Evolutionary conservation across 768 basidiomycete species (phyloP).

Genomic region (Tubosaeta brunneosetosa): DNA sequence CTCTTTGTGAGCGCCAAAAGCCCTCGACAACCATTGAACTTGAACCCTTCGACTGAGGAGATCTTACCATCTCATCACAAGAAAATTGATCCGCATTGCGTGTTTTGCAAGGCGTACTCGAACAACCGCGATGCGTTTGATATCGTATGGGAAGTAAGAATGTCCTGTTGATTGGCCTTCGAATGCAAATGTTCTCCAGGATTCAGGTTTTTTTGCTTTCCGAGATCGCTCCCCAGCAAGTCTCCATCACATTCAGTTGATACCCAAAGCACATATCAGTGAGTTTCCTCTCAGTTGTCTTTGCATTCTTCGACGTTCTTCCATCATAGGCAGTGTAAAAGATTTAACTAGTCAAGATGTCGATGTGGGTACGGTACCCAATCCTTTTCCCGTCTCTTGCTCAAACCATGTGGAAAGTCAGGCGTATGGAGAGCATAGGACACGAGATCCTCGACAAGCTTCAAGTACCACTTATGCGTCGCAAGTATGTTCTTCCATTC

Average conservation of each 20-base stretch:
- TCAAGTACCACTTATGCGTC: slow-evolving; percentile 37
- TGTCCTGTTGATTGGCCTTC: not conserved
- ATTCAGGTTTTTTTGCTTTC: slow-evolving; percentile 48
- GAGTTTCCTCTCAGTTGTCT: slow-evolving; percentile 2
- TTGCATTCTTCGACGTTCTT: not conserved
- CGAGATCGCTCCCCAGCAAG: slow-evolving; percentile 47
- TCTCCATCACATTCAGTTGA: slow-evolving; percentile 45
- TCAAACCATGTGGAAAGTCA: slow-evolving; percentile 32
- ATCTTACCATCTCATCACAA: not conserved
- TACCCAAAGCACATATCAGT: slow-evolving; percentile 53
- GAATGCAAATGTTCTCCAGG: slow-evolving; percentile 27
- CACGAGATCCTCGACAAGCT: slow-evolving; percentile 46
- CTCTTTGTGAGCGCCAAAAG: not conserved
- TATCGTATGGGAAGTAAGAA: slow-evolving; percentile 45
- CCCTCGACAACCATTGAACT: not conserved
- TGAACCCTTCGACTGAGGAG: not conserved
- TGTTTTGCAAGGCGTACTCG: slow-evolving; percentile 42
- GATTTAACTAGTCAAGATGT: slow-evolving; percentile 42
- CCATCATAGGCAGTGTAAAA: slow-evolving; percentile 49
- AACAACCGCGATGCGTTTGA: slow-evolving; percentile 39
- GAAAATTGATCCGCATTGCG: slow-evolving; percentile 2
- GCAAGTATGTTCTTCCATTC: slow-evolving; percentile 37
- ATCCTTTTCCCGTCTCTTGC: slow-evolving; percentile 16
- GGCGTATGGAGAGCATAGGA: slow-evolving; percentile 48
- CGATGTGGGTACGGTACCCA: slow-evolving; percentile 41